A percentile compares a stretch with the other conserved stretches of the same genome.
These are phyloP conservation scores for Wickerhamomyces strasburgensis DNA, from an alignment of 805 yeast species.

Conservation along the genomic window DNA sequence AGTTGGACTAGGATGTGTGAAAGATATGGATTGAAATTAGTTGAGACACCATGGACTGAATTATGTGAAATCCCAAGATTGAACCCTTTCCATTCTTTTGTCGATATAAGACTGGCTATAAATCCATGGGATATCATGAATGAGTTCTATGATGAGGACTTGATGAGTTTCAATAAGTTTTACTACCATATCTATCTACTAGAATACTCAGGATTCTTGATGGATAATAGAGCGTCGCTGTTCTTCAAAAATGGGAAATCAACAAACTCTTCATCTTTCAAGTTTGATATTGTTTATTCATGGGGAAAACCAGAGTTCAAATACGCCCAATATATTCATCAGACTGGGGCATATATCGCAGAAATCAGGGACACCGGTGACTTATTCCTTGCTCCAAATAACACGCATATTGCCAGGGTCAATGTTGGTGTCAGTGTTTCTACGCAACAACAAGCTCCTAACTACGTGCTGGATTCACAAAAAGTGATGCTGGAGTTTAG, in stretches of 20 bases:
- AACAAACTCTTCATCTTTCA: too few relatives aligned
- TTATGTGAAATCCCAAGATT: conserved; percentile 66
- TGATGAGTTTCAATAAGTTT: conserved; percentile 48
- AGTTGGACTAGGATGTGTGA: conserved; percentile 82
- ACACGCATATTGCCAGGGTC: conserved; percentile 71
- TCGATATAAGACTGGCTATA: conserved; percentile 58
- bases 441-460: conserved; percentile 27
- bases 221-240: conserved; percentile 74
- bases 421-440: conserved; percentile 39
- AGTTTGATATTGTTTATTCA: conserved; percentile 70
- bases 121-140: conserved; percentile 63
- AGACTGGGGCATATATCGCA: conserved; percentile 83
- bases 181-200: conserved; percentile 77
- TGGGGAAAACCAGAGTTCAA: conserved; percentile 88
- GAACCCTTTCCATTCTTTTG: conserved; percentile 87
- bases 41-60: conserved; percentile 91
- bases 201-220: conserved; percentile 63
- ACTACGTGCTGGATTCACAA: conserved; percentile 55
- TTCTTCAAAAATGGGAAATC: conserved; percentile 44
- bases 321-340: conserved; percentile 85
- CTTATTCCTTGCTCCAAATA: conserved; percentile 80
- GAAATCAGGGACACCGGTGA: conserved; percentile 78
- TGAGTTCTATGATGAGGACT: conserved; percentile 39
- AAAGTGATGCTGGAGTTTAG: conserved; percentile 67
- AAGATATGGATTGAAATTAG: conserved; percentile 71